These are phyloP conservation scores for Gymnopilus dilepis DNA, from an alignment of 768 basidiomycete species.

Conservation along the genomic window DNA sequence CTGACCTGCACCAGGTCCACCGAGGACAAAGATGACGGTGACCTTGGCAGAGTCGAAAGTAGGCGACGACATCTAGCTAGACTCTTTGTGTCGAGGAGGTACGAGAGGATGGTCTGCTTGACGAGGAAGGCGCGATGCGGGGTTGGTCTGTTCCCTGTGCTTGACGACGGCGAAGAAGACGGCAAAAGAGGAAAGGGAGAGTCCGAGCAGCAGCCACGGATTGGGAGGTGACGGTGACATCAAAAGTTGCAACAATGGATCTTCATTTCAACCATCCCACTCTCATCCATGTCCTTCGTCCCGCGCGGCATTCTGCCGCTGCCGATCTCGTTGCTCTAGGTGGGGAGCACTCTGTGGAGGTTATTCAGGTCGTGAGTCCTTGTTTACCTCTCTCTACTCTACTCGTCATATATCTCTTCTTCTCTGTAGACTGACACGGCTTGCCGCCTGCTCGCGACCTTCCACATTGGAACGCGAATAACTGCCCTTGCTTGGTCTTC, in stretches of 20 bases:
- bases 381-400: constrained; percentile 29
- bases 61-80: constrained; percentile 29
- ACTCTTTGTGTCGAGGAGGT: constrained; percentile 57
- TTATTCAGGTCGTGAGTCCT: constrained; percentile 59
- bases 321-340: constrained; percentile 75
- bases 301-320: constrained; percentile 69
- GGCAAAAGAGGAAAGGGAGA: constrained; percentile 60
- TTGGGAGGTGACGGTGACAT: constrained; percentile 50
- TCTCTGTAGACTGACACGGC: constrained; percentile 45
- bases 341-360: constrained; percentile 73
- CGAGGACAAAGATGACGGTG: constrained; percentile 92
- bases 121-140: constrained; percentile 64
- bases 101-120: constrained; percentile 70
- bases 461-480: constrained; percentile 72
- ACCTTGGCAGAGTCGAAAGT: constrained; percentile 77
- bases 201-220: constrained; percentile 63
- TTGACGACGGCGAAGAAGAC: constrained; percentile 62
- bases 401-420: constrained; percentile 5
- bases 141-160: constrained; percentile 58
- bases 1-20: constrained; percentile 93
- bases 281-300: constrained; percentile 63
- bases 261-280: constrained; percentile 63
- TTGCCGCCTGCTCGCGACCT: constrained; percentile 63
- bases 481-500: constrained; percentile 85
- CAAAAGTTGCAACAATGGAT: constrained; percentile 49